phyloP scores from a whole-genome alignment of 2,329 filamentous ascomycete species.

The Sclerotinia sclerotiorum region DNA sequence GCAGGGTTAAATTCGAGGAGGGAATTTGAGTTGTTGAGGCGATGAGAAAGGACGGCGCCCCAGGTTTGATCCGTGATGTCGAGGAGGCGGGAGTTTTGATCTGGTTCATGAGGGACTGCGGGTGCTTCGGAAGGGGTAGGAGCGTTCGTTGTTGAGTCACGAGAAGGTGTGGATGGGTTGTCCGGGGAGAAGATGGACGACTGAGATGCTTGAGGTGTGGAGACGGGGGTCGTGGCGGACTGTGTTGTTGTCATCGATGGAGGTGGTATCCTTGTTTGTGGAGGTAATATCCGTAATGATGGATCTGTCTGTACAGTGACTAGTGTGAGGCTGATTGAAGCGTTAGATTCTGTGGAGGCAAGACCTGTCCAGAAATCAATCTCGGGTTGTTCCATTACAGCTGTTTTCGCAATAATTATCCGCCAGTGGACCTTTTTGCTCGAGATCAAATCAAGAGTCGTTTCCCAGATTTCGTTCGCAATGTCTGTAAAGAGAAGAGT shows the following conservation, averaged over 20 bases:
- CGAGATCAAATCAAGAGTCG: constrained; percentile 71
- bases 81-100: constrained; percentile 67
- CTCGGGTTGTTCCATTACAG: constrained; percentile 66
- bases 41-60: constrained; percentile 69
- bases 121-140: constrained; percentile 43
- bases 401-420: constrained; percentile 70
- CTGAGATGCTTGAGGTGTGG: constrained; percentile 58
- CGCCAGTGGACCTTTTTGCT: constrained; percentile 73
- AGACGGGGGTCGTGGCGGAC: constrained; percentile 59
- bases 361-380: constrained; percentile 58
- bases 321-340: constrained; percentile 55
- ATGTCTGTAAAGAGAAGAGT: constrained; percentile 60
- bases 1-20: constrained; percentile 56
- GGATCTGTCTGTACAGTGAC: constrained; percentile 66
- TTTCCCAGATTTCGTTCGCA: constrained; percentile 75
- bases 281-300: constrained; percentile 61
- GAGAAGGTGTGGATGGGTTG: constrained; percentile 42
- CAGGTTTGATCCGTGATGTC: constrained; percentile 75
- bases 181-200: constrained; percentile 60
- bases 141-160: constrained; percentile 34
- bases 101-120: constrained; percentile 51
- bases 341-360: constrained; percentile 52
- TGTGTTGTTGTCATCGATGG: constrained; percentile 45
- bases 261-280: constrained; percentile 50
- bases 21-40: constrained; percentile 59